Conservation (phyloP, 2,329 filamentous ascomycete genomes). For the Rhynchosporium agropyri region DNA sequence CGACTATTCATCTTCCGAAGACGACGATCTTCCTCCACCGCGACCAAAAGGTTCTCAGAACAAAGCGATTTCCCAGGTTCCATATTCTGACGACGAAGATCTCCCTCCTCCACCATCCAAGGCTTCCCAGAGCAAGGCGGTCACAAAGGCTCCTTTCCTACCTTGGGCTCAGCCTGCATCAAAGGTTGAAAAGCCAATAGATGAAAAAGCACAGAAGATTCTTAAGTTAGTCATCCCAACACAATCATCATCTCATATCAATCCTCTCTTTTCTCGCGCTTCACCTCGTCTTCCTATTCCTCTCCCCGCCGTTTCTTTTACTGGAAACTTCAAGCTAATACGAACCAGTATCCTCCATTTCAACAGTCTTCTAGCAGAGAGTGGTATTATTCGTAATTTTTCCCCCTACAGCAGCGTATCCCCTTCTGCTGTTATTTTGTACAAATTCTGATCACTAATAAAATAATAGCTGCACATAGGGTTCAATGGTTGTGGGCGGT, state of each 20-base stretch:
- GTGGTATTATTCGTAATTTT: no score
- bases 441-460: not conserved
- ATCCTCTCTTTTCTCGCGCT: not conserved
- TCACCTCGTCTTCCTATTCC: not conserved
- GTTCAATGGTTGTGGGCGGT: not conserved
- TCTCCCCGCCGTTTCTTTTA: not conserved
- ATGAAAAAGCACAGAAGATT: not conserved
- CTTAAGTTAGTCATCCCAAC: not conserved
- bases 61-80: not conserved
- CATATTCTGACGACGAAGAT: not conserved
- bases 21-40: slow-evolving; percentile 1
- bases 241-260: not conserved
- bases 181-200: not conserved
- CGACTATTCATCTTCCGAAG: not conserved
- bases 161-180: not conserved
- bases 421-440: not conserved
- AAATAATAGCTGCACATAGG: not conserved
- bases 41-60: not conserved
- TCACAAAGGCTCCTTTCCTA: not conserved
- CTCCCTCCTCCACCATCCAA: not conserved
- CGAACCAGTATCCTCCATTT: no score
- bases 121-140: not conserved
- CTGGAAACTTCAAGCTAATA: no score
- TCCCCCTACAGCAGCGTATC: not conserved
- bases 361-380: no score